Base-by-base conservation (phyloP, 2,329 filamentous ascomycete genomes). In the Mycocentrospora acerina region DNA sequence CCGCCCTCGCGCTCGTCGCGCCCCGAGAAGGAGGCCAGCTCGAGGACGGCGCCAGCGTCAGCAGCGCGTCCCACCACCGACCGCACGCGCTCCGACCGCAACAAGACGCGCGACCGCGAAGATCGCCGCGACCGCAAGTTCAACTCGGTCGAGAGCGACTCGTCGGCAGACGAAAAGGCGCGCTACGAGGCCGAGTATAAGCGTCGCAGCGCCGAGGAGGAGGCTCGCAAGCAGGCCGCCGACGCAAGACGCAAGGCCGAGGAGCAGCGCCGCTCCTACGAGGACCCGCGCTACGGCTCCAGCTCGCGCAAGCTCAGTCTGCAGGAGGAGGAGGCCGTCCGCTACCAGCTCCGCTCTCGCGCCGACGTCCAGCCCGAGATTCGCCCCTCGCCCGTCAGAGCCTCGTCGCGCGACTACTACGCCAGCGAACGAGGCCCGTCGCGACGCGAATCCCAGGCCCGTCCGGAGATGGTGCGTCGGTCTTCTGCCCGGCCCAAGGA, bases 71-170 rank as follows among this genome's bases (percentile, higher is more conserved):
- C 57, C 37, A 60, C 64, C 16, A 55, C 45, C 19, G 70, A 73
- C 44, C 60, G 67, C 19, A 53, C 62, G 9, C 59, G 69, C 26
- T 62, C 61, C 26, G 70, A 74, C 33, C 61, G 62, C 44, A 64
- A 60, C 41, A 64, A 67, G 48, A 58, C 59, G 30, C 59, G 61
- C 34, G 68, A 71, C 30, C 62, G 62, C 42, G 71, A 73, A 24
- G 57, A 63, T 7, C 62, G 63, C 29, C 57, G 59, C 38, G 68
- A 72, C 7, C 62, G 68, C 33, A 66, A 65, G 44, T 66, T 66
- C 24, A 49, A 56, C 4, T 55, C 62, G 2, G 40, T 49, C 22
- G 60, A 62, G 12, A 67, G 64, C 29, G 66, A 68, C 7, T 60
- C 58, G 13, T 60, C 60, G 5, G 48, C 48, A 12, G 58, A 64